A percentile compares a stretch with the other conserved stretches of the same genome.
phyloP scores from a whole-genome alignment of 75 land plant genomes.

The Picea glauca region DNA sequence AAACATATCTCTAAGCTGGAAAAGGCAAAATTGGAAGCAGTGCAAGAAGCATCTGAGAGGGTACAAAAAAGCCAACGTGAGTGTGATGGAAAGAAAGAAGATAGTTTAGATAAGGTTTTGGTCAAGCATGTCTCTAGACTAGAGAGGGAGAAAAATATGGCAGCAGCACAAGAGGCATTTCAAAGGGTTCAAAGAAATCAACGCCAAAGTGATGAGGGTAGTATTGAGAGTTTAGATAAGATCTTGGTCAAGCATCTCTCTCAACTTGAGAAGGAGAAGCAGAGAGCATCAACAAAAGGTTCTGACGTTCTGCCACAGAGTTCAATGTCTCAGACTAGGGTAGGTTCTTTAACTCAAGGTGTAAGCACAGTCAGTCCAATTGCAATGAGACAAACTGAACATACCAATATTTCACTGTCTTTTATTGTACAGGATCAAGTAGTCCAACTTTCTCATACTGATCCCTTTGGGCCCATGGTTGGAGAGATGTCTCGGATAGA shows the following conservation, averaged over 20 bases:
- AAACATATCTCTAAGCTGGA: conserved; percentile 24
- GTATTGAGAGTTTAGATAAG: conserved; percentile 24
- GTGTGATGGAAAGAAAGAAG: conserved; percentile 4
- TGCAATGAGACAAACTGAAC: no score
- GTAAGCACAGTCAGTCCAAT: no score
- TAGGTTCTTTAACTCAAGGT: no score
- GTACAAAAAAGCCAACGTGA: conserved; percentile 9
- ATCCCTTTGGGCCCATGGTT: no score
- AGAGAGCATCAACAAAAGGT: not conserved
- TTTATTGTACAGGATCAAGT: no score
- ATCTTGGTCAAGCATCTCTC: conserved; percentile 27
- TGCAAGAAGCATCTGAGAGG: not conserved
- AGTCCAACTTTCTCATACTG: no score
- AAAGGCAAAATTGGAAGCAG: conserved; percentile 2
- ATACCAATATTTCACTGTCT: no score
- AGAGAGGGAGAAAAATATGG: conserved; percentile 44
- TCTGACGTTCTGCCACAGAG: no score
- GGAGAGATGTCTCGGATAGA: no score
- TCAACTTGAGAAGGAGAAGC: not conserved
- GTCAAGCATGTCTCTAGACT: conserved; percentile 33
- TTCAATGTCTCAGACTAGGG: no score
- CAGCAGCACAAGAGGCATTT: not conserved
- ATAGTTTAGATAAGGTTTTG: conserved; percentile 19
- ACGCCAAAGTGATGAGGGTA: not conserved
- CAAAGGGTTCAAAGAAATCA: conserved; percentile 5